A percentile compares a stretch with the other conserved stretches of the same genome.
phyloP scores from a whole-genome alignment of 1,284 basidiomycete genomes.

The Cystobasidium sp. region DNA sequence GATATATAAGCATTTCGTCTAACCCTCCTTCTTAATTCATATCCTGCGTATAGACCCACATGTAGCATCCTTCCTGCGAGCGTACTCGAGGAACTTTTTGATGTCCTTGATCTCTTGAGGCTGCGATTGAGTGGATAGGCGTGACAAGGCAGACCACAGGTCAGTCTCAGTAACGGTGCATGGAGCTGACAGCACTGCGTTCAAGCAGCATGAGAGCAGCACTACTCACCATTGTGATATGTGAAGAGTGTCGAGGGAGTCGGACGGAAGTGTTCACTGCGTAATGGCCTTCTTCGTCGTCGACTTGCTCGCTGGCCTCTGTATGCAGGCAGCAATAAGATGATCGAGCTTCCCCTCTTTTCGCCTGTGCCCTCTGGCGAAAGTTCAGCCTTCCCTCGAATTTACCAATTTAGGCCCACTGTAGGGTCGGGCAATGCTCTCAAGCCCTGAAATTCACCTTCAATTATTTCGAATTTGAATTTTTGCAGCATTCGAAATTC shows the following conservation, averaged over 20 bases:
- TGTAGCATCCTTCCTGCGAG: constrained; percentile 72
- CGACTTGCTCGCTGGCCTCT: background rate
- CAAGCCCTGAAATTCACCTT: too few species aligned
- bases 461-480: background rate
- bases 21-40: too few species aligned
- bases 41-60: too few species aligned
- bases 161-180: background rate
- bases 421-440: background rate
- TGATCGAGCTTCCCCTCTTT: constrained; percentile 14
- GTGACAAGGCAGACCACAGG: background rate
- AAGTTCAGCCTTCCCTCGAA: constrained; percentile 9
- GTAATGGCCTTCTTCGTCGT: background rate
- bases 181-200: background rate
- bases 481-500: background rate
- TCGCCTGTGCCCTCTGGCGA: background rate
- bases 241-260: constrained; percentile 5
- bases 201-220: background rate
- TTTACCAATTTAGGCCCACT: background rate
- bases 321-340: background rate
- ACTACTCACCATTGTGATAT: constrained; percentile 31
- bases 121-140: constrained; percentile 60
- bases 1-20: background rate
- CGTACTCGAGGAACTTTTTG: constrained; percentile 98
- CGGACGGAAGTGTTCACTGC: background rate
- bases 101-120: constrained; percentile 98